Evolutionary conservation across 2,329 filamentous ascomycete species (phyloP).

Genomic region (Hymenoscyphus repandus): DNA sequence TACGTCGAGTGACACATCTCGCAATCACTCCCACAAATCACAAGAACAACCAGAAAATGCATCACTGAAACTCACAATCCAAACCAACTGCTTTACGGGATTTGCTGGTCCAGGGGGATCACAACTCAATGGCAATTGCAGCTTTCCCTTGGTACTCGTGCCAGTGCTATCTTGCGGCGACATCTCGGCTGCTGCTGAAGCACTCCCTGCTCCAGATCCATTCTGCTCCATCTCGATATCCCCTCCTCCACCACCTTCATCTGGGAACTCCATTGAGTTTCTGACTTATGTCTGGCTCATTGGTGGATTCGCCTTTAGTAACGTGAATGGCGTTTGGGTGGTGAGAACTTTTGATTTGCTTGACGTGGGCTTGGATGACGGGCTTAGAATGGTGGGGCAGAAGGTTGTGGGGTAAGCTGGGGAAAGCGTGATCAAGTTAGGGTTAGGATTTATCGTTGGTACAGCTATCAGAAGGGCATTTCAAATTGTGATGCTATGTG

Average conservation of each 20-base stretch:
- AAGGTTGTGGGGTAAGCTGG: not conserved
- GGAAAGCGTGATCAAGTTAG: no score
- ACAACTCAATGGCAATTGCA: constrained; percentile 74
- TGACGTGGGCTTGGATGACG: not conserved
- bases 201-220: not conserved
- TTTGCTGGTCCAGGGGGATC: constrained; percentile 72
- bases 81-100: constrained; percentile 71
- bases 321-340: not conserved
- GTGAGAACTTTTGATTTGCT: not conserved
- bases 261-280: not conserved
- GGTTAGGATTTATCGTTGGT: no score
- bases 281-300: not conserved
- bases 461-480: no score
- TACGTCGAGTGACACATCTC: not conserved
- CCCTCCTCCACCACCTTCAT: not conserved
- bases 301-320: not conserved
- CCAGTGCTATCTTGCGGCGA: not conserved
- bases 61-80: constrained; percentile 62
- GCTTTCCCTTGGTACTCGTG: constrained; percentile 34
- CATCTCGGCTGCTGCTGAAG: not conserved
- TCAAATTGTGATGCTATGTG: no score
- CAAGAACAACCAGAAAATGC: not conserved
- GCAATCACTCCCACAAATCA: not conserved
- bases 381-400: not conserved
- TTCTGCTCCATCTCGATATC: not conserved